Base-by-base conservation (phyloP, 768 basidiomycete species). In the Lactarius trivialis region DNA sequence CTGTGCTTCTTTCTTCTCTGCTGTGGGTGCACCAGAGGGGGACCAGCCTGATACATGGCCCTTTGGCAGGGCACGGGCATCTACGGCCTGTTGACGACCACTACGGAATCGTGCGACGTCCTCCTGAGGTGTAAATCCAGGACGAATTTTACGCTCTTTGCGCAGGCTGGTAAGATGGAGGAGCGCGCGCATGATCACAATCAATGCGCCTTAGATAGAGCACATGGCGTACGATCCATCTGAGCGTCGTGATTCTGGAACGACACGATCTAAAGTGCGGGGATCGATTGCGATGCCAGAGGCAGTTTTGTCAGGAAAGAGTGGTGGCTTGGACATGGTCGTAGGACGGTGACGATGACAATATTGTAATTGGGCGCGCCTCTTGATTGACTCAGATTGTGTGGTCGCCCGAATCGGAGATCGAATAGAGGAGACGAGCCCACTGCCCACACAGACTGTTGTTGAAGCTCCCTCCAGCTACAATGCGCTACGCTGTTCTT, bases 91-190 rank as follows among this genome's bases (percentile, higher is more conserved):
- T 71, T 92, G 90, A 56, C 85, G 84, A 50, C 85, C 82, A 45
- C 89, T 84, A 57, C 91, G 83, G 74, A 94, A 98, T 53, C 86
- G 85, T n/a, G 83, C 81, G 8, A 95, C 82, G 74, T 98, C 94
- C 73, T 98, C 94, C 74, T 94, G 92, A 0, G 94, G 94, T 5
- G 92, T 96, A 75, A 88, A 98, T 0, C 94, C 94, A 3, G 93
- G 94, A 30, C 94, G 81, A 66, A 98, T 87, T 77, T 88, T 94
- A 60, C 89, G 77, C 74, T 94, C 83, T 75, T 94, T 96, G 65
- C 94, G 86, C 36, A 91, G 73, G 53, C 94, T 97, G 72, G 19
- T 48, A 24, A 48, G 45, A 48, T 26, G 50, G 21, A 56, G 41
- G 50, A 12, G 19, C n/a, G 37, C 17, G 19, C 17, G 21, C n/a